phyloP scores from a whole-genome alignment of 345 rosid genomes.

The Luvunga scandens region DNA sequence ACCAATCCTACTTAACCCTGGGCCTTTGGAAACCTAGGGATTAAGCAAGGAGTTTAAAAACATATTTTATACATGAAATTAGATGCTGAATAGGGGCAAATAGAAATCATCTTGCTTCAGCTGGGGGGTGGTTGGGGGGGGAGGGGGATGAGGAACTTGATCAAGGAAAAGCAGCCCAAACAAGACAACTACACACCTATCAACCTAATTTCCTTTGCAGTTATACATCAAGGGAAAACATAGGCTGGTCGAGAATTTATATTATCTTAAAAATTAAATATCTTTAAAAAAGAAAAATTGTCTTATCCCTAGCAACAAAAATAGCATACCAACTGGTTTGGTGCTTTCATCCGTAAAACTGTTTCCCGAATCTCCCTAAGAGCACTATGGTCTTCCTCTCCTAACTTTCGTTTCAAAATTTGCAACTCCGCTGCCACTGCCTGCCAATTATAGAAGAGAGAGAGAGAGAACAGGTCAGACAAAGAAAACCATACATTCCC shows the following conservation, averaged over 20 bases:
- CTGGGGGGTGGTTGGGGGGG: background rate
- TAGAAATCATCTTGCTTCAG: background rate
- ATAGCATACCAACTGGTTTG: constrained; percentile 64
- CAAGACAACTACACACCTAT: background rate
- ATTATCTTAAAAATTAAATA: background rate
- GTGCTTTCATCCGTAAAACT: constrained; percentile 65
- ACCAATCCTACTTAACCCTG: background rate
- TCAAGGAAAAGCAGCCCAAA: background rate
- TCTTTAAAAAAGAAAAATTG: background rate
- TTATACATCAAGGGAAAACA: background rate
- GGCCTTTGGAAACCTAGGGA: background rate
- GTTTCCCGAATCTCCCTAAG: constrained; percentile 74
- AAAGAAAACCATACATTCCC: background rate
- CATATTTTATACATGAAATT: background rate
- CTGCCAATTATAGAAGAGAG: constrained; percentile 38
- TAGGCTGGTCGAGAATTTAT: background rate
- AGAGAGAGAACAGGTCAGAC: constrained; percentile 16
- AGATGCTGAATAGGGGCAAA: background rate
- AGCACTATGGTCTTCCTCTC: constrained; percentile 52
- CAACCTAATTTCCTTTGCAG: background rate
- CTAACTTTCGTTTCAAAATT: constrained; percentile 60
- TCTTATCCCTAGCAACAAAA: background rate
- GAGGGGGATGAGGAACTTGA: background rate
- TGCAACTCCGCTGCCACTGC: constrained; percentile 60
- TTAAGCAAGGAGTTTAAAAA: background rate